Evolutionary conservation across 768 basidiomycete genomes (phyloP), one percentile per base, ranked within the genome.

Genomic region (Tricholoma flavovirens): DNA sequence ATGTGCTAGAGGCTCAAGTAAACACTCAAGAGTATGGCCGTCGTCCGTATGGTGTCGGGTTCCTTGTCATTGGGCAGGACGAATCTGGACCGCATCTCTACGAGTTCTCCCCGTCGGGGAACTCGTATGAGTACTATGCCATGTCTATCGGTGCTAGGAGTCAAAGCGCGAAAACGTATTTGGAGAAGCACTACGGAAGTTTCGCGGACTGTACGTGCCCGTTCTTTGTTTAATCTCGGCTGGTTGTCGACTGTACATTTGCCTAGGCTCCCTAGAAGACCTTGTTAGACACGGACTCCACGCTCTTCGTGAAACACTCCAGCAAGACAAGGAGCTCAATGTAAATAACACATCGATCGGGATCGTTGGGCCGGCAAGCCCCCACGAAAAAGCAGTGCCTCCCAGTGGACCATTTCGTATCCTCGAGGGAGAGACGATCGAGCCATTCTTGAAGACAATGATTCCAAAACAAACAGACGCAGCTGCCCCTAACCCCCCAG

Each of bases 21-120:
- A 99, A 98, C 73, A 99, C 97, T 1, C 96, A 98, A 74, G 92
- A 97, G 71, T 98, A 99, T 68, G 97, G 97, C 55, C 83, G 92
- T 60, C 82, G 97, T 54, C 97, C 97, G 2, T 99, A 99, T 64
- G 97, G 97, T 70, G 97, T 99, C 10, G 97, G 97, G 5, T 96
- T 98, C 79, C 88, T 99, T 48, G 96, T 99, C 60, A 88, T 97
- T 60, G 97, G 97, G 9, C 84, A 89, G 65, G 97, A 98, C 72
- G 88, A 95, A 66, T 84, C 88, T n/a, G 97, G 97, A 3, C 95
- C 97, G 4, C 97, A 98, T 71, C 83, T 99, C 36, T 98, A 92
- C 72, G 97, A 98, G 71, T 98, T 99, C 77, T 95, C 95, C 1
- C 97, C 97, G 0, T 90, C 95, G 0, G 97, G 97, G 17, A 95